phyloP scores from a whole-genome alignment of 176 grass and related monocot genomes.

The Phragmites australis region DNA sequence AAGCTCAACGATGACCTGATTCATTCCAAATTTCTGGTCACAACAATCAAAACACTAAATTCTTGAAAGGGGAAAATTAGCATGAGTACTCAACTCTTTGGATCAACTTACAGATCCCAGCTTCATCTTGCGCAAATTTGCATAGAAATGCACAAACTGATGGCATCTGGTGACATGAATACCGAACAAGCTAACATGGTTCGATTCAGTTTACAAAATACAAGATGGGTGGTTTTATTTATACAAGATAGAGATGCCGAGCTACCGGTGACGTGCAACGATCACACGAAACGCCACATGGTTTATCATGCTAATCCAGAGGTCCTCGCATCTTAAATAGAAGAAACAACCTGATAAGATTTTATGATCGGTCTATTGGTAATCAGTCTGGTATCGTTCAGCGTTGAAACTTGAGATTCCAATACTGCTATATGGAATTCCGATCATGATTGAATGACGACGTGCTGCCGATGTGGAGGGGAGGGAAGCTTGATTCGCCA shows the following conservation, averaged over 20 bases:
- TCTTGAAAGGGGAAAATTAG: not conserved
- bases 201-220: not conserved
- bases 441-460: not conserved
- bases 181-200: not conserved
- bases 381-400: not conserved
- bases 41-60: not conserved
- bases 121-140: too few species aligned
- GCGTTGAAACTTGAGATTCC: not conserved
- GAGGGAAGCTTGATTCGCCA: constrained; percentile 23
- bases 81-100: not conserved
- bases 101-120: not conserved
- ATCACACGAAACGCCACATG: not conserved
- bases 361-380: not conserved
- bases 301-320: not conserved
- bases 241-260: not conserved
- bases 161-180: not conserved
- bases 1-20: not conserved
- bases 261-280: not conserved
- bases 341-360: not conserved
- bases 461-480: not conserved
- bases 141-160: not conserved
- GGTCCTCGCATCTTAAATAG: not conserved
- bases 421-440: not conserved
- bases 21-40: not conserved
- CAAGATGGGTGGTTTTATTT: not conserved